Percentiles rank a stretch among this genome's conserved stretches.
phyloP scores from a whole-genome alignment of 2,329 filamentous ascomycete genomes.

The Pseudocercospora vitis region DNA sequence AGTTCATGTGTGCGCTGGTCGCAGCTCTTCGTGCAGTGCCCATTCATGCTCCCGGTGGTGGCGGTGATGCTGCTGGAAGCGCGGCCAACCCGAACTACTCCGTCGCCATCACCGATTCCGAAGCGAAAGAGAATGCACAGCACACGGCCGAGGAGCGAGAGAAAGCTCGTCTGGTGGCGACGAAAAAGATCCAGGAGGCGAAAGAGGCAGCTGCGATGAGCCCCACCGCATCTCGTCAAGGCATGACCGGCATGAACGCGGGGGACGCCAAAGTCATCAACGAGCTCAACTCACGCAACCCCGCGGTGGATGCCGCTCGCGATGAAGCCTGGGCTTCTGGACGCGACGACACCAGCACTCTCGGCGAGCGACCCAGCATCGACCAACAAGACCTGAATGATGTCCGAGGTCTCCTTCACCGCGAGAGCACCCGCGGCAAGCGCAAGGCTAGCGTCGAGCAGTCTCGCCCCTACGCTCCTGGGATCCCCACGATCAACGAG shows the following conservation, averaged over 20 bases:
- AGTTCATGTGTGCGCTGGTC: constrained; percentile 94
- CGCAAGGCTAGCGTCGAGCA: constrained; percentile 36
- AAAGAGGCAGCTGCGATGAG: constrained; percentile 23
- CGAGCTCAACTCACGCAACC: constrained; percentile 46
- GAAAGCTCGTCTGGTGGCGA: constrained; percentile 62
- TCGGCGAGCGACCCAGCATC: constrained; percentile 43
- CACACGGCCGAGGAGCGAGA: constrained; percentile 53
- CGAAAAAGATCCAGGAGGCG: constrained; percentile 33
- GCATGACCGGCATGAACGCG: constrained; percentile 29
- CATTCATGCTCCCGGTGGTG: constrained; percentile 78
- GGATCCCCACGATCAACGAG: constrained; percentile 36
- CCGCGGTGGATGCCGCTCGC: constrained; percentile 45
- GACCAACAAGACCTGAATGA: constrained; percentile 50
- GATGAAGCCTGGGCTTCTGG: constrained; percentile 44
- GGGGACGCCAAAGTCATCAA: constrained; percentile 43
- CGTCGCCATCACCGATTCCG: constrained; percentile 69
- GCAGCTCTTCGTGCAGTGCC: constrained; percentile 82
- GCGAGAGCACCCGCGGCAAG: constrained; percentile 48
- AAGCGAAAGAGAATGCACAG: constrained; percentile 62
- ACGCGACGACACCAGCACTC: constrained; percentile 41
- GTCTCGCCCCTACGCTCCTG: constrained; percentile 17
- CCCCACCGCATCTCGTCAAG: constrained; percentile 20
- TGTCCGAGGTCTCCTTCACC: constrained; percentile 46
- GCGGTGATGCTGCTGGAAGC: constrained; percentile 60
- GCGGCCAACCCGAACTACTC: constrained; percentile 76